phyloP scores from a whole-genome alignment of 2,329 filamentous ascomycete species.

The Endothia cerciana region DNA sequence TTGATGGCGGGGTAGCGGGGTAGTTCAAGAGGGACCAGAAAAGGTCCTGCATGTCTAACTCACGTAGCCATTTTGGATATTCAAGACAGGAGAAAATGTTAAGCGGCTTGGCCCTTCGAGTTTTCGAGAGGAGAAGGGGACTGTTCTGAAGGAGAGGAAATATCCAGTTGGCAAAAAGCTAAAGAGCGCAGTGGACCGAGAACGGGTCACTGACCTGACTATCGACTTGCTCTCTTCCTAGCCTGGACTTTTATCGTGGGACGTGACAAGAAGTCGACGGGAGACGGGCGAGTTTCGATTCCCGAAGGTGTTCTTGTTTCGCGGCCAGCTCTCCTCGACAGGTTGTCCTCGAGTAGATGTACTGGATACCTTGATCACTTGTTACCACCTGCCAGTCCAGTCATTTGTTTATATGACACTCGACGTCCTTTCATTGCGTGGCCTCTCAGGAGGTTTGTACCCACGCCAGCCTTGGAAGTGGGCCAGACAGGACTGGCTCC shows the following conservation, averaged over 20 bases:
- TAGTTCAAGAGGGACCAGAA: conserved; percentile 23
- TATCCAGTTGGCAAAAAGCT: conserved; percentile 20
- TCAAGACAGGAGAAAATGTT: conserved; percentile 3
- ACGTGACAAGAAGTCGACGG: conserved; percentile 7
- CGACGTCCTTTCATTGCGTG: conserved; percentile 20
- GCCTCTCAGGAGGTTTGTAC: conserved; percentile 20
- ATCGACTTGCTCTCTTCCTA: conserved; percentile 17
- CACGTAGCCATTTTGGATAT: conserved; percentile 34
- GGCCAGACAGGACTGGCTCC: conserved; percentile 19
- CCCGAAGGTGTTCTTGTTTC: conserved; percentile 18
- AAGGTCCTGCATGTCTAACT: conserved; percentile 5
- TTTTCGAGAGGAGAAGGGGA: not conserved
- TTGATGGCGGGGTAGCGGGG: conserved; percentile 34
- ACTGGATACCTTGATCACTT: conserved; percentile 14
- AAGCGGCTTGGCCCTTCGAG: not conserved
- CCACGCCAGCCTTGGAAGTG: conserved; percentile 24
- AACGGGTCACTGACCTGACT: conserved; percentile 11
- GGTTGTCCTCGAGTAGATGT: conserved; percentile 2
- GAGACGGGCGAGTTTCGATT: conserved; percentile 20
- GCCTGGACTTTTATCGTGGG: conserved; percentile 20
- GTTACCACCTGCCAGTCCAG: conserved; percentile 19
- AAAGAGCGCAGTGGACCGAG: conserved; percentile 20
- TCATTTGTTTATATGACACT: conserved; percentile 16
- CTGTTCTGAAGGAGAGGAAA: conserved; percentile 16
- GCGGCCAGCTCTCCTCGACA: not conserved